Conservation (phyloP, 1,139 yeast species). For the Pichia sp. region DNA sequence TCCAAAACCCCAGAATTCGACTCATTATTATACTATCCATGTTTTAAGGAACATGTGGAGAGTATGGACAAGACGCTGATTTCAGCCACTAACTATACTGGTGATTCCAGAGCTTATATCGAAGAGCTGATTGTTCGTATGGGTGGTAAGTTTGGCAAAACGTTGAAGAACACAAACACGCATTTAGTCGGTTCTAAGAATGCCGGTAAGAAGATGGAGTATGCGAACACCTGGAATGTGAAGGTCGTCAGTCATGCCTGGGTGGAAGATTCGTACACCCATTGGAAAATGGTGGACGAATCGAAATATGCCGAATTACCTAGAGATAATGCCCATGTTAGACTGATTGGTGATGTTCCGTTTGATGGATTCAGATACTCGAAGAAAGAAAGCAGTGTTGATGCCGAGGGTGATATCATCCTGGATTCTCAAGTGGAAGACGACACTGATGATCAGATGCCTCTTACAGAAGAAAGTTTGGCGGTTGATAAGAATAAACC, state of each 20-base stretch:
- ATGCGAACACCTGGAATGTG: conserved; percentile 63
- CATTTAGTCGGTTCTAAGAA: conserved; percentile 70
- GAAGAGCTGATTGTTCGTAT: conserved; percentile 60
- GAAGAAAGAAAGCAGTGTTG: not conserved
- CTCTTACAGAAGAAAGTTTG: too few species aligned
- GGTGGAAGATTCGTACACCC: conserved; percentile 67
- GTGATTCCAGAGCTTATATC: conserved; percentile 76
- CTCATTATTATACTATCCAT: conserved; percentile 66
- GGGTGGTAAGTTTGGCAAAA: conserved; percentile 78
- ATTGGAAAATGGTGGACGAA: conserved; percentile 52
- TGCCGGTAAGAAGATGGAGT: conserved; percentile 70
- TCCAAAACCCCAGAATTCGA: not conserved
- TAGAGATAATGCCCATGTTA: conserved; percentile 39
- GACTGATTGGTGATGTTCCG: conserved; percentile 43
- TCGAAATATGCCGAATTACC: conserved; percentile 19
- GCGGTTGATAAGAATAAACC: too few species aligned
- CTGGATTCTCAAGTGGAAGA: not conserved
- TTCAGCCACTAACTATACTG: conserved; percentile 78
- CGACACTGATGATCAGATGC: too few species aligned
- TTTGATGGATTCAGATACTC: conserved; percentile 11
- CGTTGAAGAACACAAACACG: conserved; percentile 60
- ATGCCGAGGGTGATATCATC: not conserved
- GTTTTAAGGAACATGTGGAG: conserved; percentile 51
- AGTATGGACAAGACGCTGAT: conserved; percentile 53
- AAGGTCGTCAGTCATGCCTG: conserved; percentile 74